Percentiles rank a stretch among this genome's conserved stretches.
These are phyloP conservation scores for Dictyostelium citrinum DNA, from an alignment of 78 protist genomes.

Conservation along the genomic window DNA sequence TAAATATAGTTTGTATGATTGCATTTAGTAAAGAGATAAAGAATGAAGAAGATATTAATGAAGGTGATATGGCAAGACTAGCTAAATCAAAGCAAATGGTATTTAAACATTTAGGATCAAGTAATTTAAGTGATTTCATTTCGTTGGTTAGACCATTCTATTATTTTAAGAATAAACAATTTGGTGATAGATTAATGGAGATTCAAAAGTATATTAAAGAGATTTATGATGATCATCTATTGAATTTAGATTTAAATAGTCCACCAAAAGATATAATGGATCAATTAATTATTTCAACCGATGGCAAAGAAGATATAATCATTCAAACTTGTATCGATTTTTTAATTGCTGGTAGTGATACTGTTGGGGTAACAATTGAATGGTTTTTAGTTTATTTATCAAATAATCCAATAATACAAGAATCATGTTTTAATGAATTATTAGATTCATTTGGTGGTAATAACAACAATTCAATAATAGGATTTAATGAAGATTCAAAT, in stretches of 20 bases:
- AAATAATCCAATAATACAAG: conserved; percentile 39
- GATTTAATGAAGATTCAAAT: background rate
- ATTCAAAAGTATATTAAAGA: background rate
- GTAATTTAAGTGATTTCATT: background rate
- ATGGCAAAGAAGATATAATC: background rate
- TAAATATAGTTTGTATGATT: conserved; percentile 16
- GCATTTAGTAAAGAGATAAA: conserved; percentile 2
- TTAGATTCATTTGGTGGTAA: background rate
- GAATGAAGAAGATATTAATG: conserved; percentile 7
- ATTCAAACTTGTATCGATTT: background rate
- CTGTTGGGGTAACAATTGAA: background rate
- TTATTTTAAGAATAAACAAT: background rate
- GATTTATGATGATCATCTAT: background rate
- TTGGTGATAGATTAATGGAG: background rate
- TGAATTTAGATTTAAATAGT: background rate
- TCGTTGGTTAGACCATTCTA: background rate
- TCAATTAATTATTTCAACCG: background rate
- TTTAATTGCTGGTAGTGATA: background rate
- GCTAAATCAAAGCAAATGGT: background rate
- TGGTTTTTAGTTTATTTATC: conserved; percentile 19
- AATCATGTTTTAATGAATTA: conserved; percentile 3
- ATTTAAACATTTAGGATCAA: background rate
- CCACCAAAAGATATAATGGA: conserved; percentile 25
- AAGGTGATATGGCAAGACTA: background rate
- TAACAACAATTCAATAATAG: background rate